These are phyloP conservation scores for Zizania latifolia DNA, from an alignment of 176 grass and related monocot species.

Conservation along the genomic window DNA sequence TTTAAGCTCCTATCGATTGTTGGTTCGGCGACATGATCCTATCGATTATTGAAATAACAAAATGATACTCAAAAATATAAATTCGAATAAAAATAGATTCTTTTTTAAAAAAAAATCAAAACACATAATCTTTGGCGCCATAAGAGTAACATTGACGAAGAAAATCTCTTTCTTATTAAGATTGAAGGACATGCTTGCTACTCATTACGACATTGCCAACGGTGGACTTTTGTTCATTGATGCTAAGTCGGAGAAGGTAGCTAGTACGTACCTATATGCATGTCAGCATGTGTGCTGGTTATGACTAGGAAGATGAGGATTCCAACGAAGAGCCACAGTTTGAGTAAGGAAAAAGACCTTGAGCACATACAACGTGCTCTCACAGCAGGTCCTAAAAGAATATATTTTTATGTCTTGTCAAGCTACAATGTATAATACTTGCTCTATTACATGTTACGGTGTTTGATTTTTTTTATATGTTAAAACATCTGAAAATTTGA, in stretches of 20 bases:
- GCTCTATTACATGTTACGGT: too few species aligned
- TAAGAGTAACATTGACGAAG: neutral
- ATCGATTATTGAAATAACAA: too few species aligned
- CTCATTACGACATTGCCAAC: conserved; percentile 12
- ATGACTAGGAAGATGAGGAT: conserved; percentile 19
- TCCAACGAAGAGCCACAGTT: neutral
- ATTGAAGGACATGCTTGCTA: neutral
- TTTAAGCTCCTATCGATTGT: neutral
- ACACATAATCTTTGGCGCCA: neutral
- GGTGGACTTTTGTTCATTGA: neutral
- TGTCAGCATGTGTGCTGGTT: conserved; percentile 17
- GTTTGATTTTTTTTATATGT: too few species aligned
- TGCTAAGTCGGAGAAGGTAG: neutral
- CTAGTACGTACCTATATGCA: neutral
- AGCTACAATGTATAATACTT: too few species aligned
- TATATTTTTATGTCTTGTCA: neutral
- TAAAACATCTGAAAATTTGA: too few species aligned
- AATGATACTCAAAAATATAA: too few species aligned
- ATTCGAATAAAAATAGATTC: too few species aligned
- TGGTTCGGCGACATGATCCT: too few species aligned
- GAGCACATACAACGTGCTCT: neutral
- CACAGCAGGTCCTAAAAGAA: neutral
- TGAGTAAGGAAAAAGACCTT: neutral
- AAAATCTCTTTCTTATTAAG: neutral
- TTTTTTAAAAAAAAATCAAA: neutral